Evolutionary conservation across 305 asterid genomes (phyloP), one percentile per base, ranked within the genome.

Genomic region (Nicotiana rustica): DNA sequence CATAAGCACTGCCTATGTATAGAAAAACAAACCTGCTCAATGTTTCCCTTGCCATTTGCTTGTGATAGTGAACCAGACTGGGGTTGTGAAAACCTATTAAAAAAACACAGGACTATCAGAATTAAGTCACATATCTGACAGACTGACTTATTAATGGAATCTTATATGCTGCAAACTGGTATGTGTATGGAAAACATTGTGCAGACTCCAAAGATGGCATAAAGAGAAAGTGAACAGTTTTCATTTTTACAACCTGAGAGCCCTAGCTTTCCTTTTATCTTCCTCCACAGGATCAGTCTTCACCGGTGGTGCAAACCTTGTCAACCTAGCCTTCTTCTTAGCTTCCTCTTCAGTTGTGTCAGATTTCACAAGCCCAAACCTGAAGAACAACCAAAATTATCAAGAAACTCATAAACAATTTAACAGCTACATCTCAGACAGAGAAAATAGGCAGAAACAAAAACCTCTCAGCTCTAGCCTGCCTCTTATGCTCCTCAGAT

Each of bases 381-480:
- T 93, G 67, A 36, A 35, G 52, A 84, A 76, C 73, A 71, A 71
- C 56, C 19, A 18, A 41, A 81, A 62, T 77, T 60, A 29, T 82
- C 18, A 85, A 13, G 38, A 56, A 10, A 62, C 59, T 65, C 33
- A 41, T 10, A 66, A 31, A 59, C 70, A 68, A 47, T 38, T 47
- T 47, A 47, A 47, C 79, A 44, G 7, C 49, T 47, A 71, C 61
- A 70, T 35, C 69, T 56, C 41, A 14, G 52, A 47, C 18, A 59
- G 69, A 25, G 78, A 55, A 73, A 76, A 57, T 73, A 36, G 8
- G 52, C 78, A 36, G 67, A 64, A 71, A 61, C 9, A 55, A 80
- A 78, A 71, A 93, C 97, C 97, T 93, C 88, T 93, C 97, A 3
- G 93, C 94, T 87, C 96, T 91, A 79, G 97, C 94, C 84, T 89